phyloP scores from a whole-genome alignment of 2,329 filamentous ascomycete genomes.

The Podosphaera leucotricha region DNA sequence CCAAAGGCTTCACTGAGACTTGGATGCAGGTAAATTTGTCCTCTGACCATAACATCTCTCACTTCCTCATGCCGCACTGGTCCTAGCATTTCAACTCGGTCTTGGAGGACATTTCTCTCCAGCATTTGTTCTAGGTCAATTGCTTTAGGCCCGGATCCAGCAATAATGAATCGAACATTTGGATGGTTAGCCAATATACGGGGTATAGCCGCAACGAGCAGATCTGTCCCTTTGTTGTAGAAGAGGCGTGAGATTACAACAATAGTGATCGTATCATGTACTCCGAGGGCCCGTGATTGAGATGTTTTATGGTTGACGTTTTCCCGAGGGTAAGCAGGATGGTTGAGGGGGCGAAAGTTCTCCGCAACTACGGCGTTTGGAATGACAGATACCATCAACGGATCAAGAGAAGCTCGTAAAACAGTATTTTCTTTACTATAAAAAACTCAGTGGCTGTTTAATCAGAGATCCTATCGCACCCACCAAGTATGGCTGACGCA shows the following conservation, averaged over 20 bases:
- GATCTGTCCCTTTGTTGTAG: conserved; percentile 95
- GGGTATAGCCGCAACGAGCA: conserved; percentile 88
- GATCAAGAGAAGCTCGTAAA: conserved; percentile 77
- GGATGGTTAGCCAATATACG: conserved; percentile 73
- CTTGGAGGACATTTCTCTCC: conserved; percentile 80
- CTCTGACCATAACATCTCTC: conserved; percentile 87
- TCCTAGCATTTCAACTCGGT: conserved; percentile 79
- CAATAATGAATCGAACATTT: conserved; percentile 91
- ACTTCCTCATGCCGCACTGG: conserved; percentile 90
- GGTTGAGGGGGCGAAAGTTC: conserved; percentile 59
- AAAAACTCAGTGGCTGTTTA: conserved; percentile 7
- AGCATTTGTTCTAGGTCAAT: conserved; percentile 98
- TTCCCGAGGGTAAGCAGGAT: conserved; percentile 21
- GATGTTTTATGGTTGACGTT: conserved; percentile 17
- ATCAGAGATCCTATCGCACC: conserved; percentile 7
- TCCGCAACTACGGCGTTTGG: conserved; percentile 94
- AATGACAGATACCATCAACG: conserved; percentile 91
- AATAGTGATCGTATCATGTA: conserved; percentile 76
- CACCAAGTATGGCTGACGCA: conserved; percentile 97
- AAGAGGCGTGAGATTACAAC: conserved; percentile 94
- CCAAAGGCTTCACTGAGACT: conserved; percentile 92
- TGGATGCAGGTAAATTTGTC: conserved; percentile 89
- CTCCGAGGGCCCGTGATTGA: conserved; percentile 44
- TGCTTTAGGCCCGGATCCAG: conserved; percentile 82
- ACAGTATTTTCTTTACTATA: conserved; percentile 91